phyloP scores from a whole-genome alignment of 768 basidiomycete species.

The Cyathus striatus region DNA sequence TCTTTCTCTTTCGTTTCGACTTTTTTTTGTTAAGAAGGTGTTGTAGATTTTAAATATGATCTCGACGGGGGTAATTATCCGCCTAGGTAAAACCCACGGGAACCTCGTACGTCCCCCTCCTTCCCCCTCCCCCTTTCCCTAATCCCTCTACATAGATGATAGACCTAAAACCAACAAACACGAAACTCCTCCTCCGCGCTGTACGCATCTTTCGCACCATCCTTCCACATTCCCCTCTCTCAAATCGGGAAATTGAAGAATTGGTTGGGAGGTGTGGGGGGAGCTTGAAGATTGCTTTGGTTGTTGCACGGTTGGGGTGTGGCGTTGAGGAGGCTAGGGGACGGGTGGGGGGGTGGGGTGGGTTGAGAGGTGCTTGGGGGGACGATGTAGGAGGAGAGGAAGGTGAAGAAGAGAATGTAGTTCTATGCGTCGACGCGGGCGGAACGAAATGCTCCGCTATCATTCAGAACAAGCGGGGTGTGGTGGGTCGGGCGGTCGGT shows the following conservation, averaged over 20 bases:
- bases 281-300: conserved; percentile 25
- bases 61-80: conserved; percentile 26
- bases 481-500: conserved; percentile 13
- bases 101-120: conserved; percentile 18
- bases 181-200: conserved; percentile 23
- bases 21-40: background rate
- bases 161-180: conserved; percentile 23
- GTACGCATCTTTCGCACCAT: conserved; percentile 23
- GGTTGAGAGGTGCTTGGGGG: conserved; percentile 14
- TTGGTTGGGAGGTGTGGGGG: conserved; percentile 22
- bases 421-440: conserved; percentile 20
- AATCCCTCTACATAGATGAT: too few species aligned
- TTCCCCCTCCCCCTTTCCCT: too few species aligned
- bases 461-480: conserved; percentile 13
- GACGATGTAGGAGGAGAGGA: background rate
- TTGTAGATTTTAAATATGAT: conserved; percentile 29
- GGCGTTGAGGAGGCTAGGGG: conserved; percentile 10
- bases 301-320: conserved; percentile 16
- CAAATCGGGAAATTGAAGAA: conserved; percentile 20
- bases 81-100: conserved; percentile 28
- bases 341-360: conserved; percentile 13
- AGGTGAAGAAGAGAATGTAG: conserved; percentile 3
- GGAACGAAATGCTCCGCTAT: conserved; percentile 19
- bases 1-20: background rate
- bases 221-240: conserved; percentile 10